These are phyloP conservation scores for Penicillium argentinense DNA, from an alignment of 495 filamentous ascomycete species.

Conservation along the genomic window DNA sequence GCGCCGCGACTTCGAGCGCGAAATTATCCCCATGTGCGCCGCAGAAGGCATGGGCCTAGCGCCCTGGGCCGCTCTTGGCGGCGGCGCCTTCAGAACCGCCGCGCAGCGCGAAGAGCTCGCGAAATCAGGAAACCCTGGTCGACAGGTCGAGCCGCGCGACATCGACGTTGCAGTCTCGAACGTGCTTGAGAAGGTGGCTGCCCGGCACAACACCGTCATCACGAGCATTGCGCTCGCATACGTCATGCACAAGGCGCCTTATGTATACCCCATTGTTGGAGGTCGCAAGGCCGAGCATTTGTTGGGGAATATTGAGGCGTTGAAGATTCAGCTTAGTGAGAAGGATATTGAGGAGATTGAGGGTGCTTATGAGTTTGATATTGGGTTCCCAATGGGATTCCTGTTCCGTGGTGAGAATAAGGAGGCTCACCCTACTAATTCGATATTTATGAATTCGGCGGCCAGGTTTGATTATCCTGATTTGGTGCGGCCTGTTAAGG, in stretches of 20 bases:
- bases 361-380: constrained; percentile 56
- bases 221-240: constrained; percentile 65
- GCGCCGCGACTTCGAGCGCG: constrained; percentile 65
- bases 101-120: constrained; percentile 20
- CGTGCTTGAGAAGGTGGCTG: constrained; percentile 60
- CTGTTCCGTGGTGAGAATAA: constrained; percentile 25
- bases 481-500: constrained; percentile 13
- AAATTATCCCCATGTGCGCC: constrained; percentile 65
- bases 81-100: constrained; percentile 43
- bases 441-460: constrained; percentile 12
- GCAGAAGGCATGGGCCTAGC: constrained; percentile 69
- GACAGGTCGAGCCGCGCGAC: constrained; percentile 11
- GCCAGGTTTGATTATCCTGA: constrained; percentile 27
- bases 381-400: constrained; percentile 60
- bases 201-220: constrained; percentile 49
- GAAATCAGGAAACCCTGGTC: constrained; percentile 20
- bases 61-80: constrained; percentile 63
- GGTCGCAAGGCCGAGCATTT: constrained; percentile 64
- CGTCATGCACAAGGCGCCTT: constrained; percentile 71
- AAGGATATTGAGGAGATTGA: constrained; percentile 70
- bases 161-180: constrained; percentile 42
- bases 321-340: constrained; percentile 53
- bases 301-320: constrained; percentile 67
- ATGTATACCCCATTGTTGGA: constrained; percentile 74
- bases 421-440: constrained; percentile 21